Evolutionary conservation across 208 protist genomes (phyloP).

Genomic region (Borovskyia barvae): DNA sequence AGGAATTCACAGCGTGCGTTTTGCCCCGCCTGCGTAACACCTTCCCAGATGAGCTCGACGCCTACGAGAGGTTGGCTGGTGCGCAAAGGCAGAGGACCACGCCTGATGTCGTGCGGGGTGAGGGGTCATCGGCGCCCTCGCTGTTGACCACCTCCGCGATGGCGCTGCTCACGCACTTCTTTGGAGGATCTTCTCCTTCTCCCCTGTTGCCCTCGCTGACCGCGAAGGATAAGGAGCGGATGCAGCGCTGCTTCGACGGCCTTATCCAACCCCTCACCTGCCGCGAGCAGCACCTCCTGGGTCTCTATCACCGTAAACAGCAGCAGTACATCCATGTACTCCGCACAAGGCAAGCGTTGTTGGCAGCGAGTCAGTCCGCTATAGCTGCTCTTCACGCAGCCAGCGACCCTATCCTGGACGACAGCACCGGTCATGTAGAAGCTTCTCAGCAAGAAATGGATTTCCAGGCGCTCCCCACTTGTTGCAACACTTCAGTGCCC

Average conservation of each 20-base stretch:
- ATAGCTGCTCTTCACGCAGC: slow-evolving; percentile 5
- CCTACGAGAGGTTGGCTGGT: not conserved
- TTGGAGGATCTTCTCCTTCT: not conserved
- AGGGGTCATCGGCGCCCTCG: too few relatives aligned
- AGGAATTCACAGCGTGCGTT: slow-evolving; percentile 13
- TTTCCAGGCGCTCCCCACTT: too few relatives aligned
- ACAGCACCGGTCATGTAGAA: not conserved
- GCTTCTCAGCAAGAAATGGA: not conserved
- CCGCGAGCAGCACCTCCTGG: slow-evolving; percentile 14
- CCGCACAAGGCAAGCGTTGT: slow-evolving; percentile 14
- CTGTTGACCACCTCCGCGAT: too few relatives aligned
- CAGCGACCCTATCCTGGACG: not conserved
- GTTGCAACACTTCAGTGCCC: too few relatives aligned
- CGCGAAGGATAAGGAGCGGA: not conserved
- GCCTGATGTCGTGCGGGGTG: too few relatives aligned
- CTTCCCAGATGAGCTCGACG: slow-evolving; percentile 22
- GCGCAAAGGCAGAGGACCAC: too few relatives aligned
- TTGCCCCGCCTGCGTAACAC: slow-evolving; percentile 22
- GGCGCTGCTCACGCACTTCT: slow-evolving; percentile 3
- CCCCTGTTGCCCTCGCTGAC: not conserved
- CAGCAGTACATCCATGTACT: slow-evolving; percentile 26
- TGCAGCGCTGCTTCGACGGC: not conserved
- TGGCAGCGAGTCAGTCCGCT: not conserved
- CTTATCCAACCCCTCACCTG: slow-evolving; percentile 1
- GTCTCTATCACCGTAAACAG: slow-evolving; percentile 30